phyloP scores from a whole-genome alignment of 2,329 filamentous ascomycete genomes.

The Paraphoma sp. region DNA sequence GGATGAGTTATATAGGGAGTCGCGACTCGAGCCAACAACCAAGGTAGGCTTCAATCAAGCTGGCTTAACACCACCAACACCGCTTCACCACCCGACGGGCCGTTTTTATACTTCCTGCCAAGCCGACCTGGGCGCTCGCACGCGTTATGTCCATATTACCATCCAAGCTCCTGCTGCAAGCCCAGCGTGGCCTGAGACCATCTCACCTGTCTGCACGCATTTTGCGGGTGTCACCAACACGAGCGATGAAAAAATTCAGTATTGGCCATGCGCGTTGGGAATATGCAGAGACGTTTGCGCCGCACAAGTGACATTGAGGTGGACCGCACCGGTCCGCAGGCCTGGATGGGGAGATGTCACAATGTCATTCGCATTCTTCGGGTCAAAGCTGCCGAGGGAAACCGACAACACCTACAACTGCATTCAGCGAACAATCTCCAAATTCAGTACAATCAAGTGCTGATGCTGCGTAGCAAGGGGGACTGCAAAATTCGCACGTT shows the following conservation, averaged over 20 bases:
- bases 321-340: background rate
- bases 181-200: conserved; percentile 1
- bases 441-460: conserved; percentile 2
- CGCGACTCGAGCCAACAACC: background rate
- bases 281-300: background rate
- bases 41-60: background rate
- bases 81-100: conserved; percentile 1
- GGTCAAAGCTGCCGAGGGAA: conserved; percentile 1
- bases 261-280: background rate
- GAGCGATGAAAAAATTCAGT: conserved; percentile 1
- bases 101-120: conserved; percentile 11
- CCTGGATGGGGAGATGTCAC: background rate
- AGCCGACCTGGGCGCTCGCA: background rate
- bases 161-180: conserved; percentile 1
- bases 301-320: background rate
- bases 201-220: background rate
- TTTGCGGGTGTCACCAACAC: conserved; percentile 6
- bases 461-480: conserved; percentile 3
- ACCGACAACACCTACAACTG: background rate
- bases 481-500: background rate
- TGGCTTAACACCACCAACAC: background rate
- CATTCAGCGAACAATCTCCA: background rate
- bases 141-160: conserved; percentile 2
- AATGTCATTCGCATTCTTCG: conserved; percentile 3
- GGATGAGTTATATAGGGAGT: background rate